phyloP scores from a whole-genome alignment of 1,139 yeast genomes.

The Nakaseomyces kungkrabaensis region DNA sequence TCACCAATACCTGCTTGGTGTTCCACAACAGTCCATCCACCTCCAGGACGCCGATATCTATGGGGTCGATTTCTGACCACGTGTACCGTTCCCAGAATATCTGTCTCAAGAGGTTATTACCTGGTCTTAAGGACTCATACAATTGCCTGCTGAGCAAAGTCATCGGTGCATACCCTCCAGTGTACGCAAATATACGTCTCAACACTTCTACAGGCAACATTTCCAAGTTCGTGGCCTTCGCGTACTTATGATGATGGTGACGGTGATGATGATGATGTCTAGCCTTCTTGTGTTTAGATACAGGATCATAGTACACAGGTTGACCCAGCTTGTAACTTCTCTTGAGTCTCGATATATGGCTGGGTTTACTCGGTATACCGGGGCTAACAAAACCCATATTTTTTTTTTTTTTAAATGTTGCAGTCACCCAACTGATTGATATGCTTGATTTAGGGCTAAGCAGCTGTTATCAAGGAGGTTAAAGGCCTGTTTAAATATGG shows the following conservation, averaged over 20 bases:
- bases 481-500: neutral
- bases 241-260: too few species aligned
- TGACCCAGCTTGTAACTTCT: neutral
- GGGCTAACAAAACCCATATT: constrained; percentile 1
- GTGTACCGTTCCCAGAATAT: constrained; percentile 10
- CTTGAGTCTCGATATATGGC: constrained; percentile 3
- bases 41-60: constrained; percentile 6
- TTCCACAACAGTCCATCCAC: constrained; percentile 4
- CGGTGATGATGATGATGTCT: too few species aligned
- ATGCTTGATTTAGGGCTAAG: too few species aligned
- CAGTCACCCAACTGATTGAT: too few species aligned
- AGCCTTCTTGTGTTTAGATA: neutral
- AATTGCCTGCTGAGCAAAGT: constrained; percentile 11
- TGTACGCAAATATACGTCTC: constrained; percentile 14
- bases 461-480: neutral
- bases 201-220: constrained; percentile 16
- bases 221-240: neutral
- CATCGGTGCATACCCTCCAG: constrained; percentile 10
- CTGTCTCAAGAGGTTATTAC: constrained; percentile 5
- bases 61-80: neutral
- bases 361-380: constrained; percentile 5
- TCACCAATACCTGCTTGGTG: constrained; percentile 3
- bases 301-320: neutral
- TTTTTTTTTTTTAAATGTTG: too few species aligned
- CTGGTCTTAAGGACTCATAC: constrained; percentile 9